These are phyloP conservation scores for Infundibulicybe gibba DNA, from an alignment of 768 basidiomycete genomes.

Conservation along the genomic window DNA sequence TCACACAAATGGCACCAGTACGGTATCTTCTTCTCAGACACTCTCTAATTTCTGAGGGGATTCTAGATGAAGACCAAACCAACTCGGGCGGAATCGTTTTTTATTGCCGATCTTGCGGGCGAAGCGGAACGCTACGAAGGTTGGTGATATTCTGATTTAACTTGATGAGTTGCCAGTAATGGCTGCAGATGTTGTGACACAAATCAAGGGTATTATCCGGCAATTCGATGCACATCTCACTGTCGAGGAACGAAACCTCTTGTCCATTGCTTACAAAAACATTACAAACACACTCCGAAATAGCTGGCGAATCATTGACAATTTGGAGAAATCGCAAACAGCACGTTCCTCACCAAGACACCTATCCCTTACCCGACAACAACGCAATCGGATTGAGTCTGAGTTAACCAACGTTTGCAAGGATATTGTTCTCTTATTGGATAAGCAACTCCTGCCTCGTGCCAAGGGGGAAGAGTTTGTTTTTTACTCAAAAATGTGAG, in stretches of 20 bases:
- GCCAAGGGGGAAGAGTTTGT: conserved; percentile 83
- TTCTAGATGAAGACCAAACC: conserved; percentile 11
- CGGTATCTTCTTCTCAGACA: background rate
- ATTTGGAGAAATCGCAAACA: conserved; percentile 67
- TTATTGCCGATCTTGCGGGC: conserved; percentile 80
- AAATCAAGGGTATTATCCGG: conserved; percentile 74
- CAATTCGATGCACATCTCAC: conserved; percentile 66
- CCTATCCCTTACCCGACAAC: conserved; percentile 62
- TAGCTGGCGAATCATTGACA: conserved; percentile 81
- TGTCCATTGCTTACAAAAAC: conserved; percentile 91
- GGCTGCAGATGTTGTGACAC: conserved; percentile 63
- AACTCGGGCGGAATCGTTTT: conserved; percentile 36
- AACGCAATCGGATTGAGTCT: conserved; percentile 72
- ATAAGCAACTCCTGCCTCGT: conserved; percentile 37
- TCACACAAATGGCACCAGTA: too few relatives aligned
- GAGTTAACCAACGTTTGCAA: conserved; percentile 77
- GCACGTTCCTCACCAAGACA: conserved; percentile 44
- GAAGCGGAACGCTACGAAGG: conserved; percentile 90
- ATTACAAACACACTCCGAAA: conserved; percentile 78
- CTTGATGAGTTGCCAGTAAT: background rate
- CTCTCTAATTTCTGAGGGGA: background rate
- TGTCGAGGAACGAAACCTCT: conserved; percentile 83
- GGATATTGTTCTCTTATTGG: conserved; percentile 71
- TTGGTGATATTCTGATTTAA: conserved; percentile 21
- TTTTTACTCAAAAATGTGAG: conserved; percentile 88